Percentiles rank a stretch among this genome's conserved stretches.
These are phyloP conservation scores for Trichocomaceae sp. DNA, from an alignment of 2,329 filamentous ascomycete genomes.

Conservation along the genomic window DNA sequence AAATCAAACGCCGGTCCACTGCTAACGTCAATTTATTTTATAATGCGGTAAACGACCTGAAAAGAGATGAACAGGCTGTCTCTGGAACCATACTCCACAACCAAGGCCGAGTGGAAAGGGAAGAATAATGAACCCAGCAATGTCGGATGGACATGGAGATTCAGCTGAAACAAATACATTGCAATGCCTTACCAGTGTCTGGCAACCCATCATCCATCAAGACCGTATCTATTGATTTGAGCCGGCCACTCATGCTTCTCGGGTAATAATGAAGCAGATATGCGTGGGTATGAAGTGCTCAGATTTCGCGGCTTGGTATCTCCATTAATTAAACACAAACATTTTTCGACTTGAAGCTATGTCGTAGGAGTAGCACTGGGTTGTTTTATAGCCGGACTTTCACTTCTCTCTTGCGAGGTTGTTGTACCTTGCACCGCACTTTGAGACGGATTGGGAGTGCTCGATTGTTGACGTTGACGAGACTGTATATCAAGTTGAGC, in stretches of 20 bases:
- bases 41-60: not conserved
- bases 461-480: slow-evolving; percentile 29
- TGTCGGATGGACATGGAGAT: not conserved
- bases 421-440: slow-evolving; percentile 13
- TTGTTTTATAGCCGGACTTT: slow-evolving; percentile 26
- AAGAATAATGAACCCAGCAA: not conserved
- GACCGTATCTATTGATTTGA: not conserved
- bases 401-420: slow-evolving; percentile 29
- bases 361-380: slow-evolving; percentile 15
- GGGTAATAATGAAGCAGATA: not conserved
- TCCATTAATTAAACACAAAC: not conserved
- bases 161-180: not conserved
- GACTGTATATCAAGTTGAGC: slow-evolving; percentile 15
- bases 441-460: slow-evolving; percentile 28
- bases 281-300: not conserved
- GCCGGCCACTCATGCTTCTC: not conserved
- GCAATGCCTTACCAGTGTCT: not conserved
- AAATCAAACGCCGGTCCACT: slow-evolving; percentile 5
- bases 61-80: not conserved
- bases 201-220: not conserved
- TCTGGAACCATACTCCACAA: not conserved
- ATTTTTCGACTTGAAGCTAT: not conserved
- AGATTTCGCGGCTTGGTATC: not conserved
- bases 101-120: not conserved
- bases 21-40: not conserved